Base-by-base conservation (phyloP, 2,329 filamentous ascomycete genomes). In the Calonectria ilicicola region DNA sequence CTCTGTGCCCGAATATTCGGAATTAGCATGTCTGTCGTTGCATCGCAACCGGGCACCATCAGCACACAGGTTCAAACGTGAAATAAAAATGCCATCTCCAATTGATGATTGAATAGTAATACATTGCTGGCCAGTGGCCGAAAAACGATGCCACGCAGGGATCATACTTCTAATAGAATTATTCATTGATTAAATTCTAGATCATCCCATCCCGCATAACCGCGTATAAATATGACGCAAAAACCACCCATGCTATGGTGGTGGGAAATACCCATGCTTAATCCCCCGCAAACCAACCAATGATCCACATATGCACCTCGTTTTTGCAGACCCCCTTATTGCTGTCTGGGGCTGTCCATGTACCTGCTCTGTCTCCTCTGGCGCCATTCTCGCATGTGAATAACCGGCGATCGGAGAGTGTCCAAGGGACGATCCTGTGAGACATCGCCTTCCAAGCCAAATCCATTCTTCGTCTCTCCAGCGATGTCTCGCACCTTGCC, bases 401-500 rank as follows among this genome's bases (percentile, higher is more conserved):
- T 23, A 0, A 63, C 58, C 12, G 58, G 58, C 40, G 58, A 63
- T 23, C 58, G 38, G 5, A 46, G 53, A 4, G 53, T 32, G 12
- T 44, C 58, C 26, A 23, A 8, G 2, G 40, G 23, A 9, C 19
- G n/a, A 7, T 46, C 58, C 10, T 63, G 58, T 26, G 58, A 19
- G 1, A 63, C 58, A 2, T 44, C 40, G 6, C 58, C 58, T 23
- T 63, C 40, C 17, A 63, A 40, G 10, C 58, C 58, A 27, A 63
- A 63, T 2, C 58, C 58, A 12, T n/a, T 2, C 26, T 63, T 63
- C 2, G 23, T 32, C 4, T 46, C 40, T 12, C 58, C 58, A 1
- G 38, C 26, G 2, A 44, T 9, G n/a, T 76, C 71, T 7, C 72
- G 69, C 42, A 78, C 77, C 49, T 72, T 38, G 9, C 77, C 77